These are phyloP conservation scores for Persicaria maculosa DNA, from an alignment of 148 eudicot genomes.

Conservation along the genomic window DNA sequence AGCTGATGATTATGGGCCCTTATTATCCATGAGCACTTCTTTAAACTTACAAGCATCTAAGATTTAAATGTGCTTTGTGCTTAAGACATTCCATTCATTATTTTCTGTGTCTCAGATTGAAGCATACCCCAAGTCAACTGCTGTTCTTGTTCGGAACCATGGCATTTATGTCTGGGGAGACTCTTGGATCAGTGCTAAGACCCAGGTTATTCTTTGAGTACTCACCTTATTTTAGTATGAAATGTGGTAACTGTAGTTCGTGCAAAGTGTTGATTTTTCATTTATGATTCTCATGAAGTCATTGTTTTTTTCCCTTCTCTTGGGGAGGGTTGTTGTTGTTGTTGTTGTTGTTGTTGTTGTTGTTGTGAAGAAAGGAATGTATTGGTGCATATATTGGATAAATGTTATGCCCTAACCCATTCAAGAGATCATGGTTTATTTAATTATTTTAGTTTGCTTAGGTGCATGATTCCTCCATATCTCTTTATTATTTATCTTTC, in stretches of 20 bases:
- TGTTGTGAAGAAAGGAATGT: background rate
- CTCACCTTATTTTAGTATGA: background rate
- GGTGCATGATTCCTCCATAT: background rate
- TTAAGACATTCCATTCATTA: background rate
- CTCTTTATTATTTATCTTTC: background rate
- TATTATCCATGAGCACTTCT: background rate
- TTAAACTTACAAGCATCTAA: background rate
- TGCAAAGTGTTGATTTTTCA: background rate
- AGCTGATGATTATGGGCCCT: background rate
- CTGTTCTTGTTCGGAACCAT: conserved; percentile 96
- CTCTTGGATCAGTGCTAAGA: conserved; percentile 97
- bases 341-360: background rate
- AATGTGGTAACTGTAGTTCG: background rate
- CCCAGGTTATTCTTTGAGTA: conserved; percentile 53
- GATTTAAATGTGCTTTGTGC: background rate
- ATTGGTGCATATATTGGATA: background rate
- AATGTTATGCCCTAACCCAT: background rate
- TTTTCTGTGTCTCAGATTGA: conserved; percentile 47
- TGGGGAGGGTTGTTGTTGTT: background rate
- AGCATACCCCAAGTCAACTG: conserved; percentile 95
- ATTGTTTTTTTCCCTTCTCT: background rate
- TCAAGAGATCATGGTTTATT: background rate
- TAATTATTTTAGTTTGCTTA: background rate
- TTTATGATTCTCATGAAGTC: background rate
- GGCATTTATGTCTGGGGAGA: conserved; percentile 96